Evolutionary conservation across 2,329 filamentous ascomycete species (phyloP).

Genomic region (Cadophora luteo-olivacea): DNA sequence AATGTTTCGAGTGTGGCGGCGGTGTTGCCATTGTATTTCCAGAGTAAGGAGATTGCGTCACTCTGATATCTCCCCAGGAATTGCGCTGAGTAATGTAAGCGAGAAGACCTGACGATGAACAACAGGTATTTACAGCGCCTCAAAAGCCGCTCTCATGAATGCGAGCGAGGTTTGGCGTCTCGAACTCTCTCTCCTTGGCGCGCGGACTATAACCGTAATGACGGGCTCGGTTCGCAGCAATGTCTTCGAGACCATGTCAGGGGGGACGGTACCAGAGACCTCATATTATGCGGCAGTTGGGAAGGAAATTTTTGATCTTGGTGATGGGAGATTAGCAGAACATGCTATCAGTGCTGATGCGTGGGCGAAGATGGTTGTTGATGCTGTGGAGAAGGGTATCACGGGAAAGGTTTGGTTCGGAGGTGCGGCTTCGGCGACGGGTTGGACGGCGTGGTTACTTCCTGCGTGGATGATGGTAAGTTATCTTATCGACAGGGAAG

Average conservation of each 20-base stretch:
- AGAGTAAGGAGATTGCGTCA: not conserved
- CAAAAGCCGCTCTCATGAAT: not conserved
- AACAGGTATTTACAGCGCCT: not conserved
- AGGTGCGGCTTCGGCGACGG: not conserved
- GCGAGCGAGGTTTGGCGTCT: constrained; percentile 37
- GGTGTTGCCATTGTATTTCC: not conserved
- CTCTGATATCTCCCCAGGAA: not conserved
- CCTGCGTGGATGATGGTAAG: constrained; percentile 6
- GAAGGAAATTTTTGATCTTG: constrained; percentile 18
- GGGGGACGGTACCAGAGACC: constrained; percentile 21
- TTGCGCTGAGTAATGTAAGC: not conserved
- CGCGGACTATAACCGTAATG: constrained; percentile 26
- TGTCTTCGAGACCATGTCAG: constrained; percentile 13
- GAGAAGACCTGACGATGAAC: not conserved
- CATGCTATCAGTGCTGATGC: constrained; percentile 11
- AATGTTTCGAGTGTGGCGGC: not conserved
- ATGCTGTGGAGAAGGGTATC: not conserved
- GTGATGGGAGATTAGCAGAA: constrained; percentile 16
- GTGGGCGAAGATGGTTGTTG: constrained; percentile 9
- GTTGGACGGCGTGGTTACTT: not conserved
- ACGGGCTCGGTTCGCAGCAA: constrained; percentile 30
- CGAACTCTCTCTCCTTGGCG: constrained; percentile 31
- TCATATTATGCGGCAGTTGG: constrained; percentile 26
- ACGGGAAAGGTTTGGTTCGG: constrained; percentile 4
- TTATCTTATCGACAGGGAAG: not conserved